Conservation (phyloP, 2,329 filamentous ascomycete genomes). For the Beauveria sp. region DNA sequence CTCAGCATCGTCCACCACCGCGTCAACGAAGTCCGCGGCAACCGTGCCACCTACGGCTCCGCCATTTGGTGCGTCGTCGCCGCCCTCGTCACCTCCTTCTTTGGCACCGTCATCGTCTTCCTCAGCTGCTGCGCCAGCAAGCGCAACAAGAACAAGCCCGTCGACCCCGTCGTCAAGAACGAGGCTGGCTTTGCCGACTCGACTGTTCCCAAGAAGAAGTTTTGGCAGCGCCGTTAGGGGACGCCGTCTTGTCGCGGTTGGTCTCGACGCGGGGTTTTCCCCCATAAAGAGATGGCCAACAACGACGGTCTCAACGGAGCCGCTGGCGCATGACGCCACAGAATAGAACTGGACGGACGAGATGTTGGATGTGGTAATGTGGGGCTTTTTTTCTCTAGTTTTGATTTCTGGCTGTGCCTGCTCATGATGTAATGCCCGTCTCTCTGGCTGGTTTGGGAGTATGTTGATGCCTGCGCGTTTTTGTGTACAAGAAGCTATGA, state of each 20-base stretch:
- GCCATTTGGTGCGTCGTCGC: slow-evolving; percentile 54
- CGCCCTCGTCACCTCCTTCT: slow-evolving; percentile 44
- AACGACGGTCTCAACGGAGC: background rate
- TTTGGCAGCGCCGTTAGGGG: slow-evolving; percentile 11
- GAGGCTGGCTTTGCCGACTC: slow-evolving; percentile 20
- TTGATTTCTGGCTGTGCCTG: slow-evolving; percentile 3
- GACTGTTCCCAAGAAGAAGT: slow-evolving; percentile 3
- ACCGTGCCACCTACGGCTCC: slow-evolving; percentile 41
- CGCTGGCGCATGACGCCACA: background rate
- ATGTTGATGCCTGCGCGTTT: background rate
- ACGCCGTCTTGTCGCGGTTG: no score
- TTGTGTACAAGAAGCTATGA: slow-evolving; percentile 9
- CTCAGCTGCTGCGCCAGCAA: slow-evolving; percentile 52
- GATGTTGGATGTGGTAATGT: background rate
- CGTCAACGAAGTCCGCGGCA: slow-evolving; percentile 37
- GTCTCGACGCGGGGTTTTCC: background rate
- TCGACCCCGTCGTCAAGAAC: slow-evolving; percentile 16
- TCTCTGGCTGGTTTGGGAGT: slow-evolving; percentile 7
- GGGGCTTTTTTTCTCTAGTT: background rate
- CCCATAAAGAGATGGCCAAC: no score
- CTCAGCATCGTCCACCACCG: slow-evolving; percentile 47
- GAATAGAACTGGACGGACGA: background rate
- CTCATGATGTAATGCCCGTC: slow-evolving; percentile 7
- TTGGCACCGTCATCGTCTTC: slow-evolving; percentile 51
- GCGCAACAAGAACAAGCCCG: slow-evolving; percentile 25